Evolutionary conservation across 1,139 yeast species (phyloP).

Genomic region (Citeromyces siamensis): DNA sequence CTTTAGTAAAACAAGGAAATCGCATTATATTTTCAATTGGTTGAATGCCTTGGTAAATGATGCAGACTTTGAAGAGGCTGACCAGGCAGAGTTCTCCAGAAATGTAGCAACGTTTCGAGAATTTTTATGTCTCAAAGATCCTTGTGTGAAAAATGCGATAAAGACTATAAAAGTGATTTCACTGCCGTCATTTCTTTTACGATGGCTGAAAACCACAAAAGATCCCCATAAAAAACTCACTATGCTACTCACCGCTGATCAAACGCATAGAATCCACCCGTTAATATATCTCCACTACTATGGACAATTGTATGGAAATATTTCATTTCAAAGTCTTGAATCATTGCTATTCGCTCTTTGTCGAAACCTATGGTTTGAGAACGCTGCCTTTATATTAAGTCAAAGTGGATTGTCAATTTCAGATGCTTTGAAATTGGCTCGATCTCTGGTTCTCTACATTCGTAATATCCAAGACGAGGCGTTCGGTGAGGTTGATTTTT

Average conservation of each 20-base stretch:
- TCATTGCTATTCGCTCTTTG: not conserved
- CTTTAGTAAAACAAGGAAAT: too few relatives aligned
- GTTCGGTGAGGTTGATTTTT: not conserved
- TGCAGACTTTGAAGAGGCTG: conserved; percentile 3
- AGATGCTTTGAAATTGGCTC: not conserved
- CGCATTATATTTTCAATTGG: too few relatives aligned
- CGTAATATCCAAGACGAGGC: not conserved
- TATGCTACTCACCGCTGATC: not conserved
- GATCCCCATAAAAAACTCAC: not conserved
- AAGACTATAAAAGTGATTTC: not conserved
- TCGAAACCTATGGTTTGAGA: not conserved
- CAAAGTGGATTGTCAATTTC: not conserved
- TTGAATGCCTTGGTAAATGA: too few relatives aligned
- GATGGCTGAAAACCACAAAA: not conserved
- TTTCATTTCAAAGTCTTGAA: not conserved
- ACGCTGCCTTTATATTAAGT: not conserved
- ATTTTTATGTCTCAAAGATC: not conserved
- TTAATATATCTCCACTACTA: not conserved
- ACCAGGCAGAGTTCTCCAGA: not conserved
- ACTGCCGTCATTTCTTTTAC: not conserved
- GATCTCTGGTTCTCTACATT: not conserved
- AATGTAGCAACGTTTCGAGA: not conserved
- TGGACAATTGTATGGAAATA: not conserved
- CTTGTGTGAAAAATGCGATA: not conserved
- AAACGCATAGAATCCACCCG: not conserved